A percentile compares a stretch with the other conserved stretches of the same genome.
phyloP scores from a whole-genome alignment of 2,329 filamentous ascomycete genomes.

The Penicillium sp. region DNA sequence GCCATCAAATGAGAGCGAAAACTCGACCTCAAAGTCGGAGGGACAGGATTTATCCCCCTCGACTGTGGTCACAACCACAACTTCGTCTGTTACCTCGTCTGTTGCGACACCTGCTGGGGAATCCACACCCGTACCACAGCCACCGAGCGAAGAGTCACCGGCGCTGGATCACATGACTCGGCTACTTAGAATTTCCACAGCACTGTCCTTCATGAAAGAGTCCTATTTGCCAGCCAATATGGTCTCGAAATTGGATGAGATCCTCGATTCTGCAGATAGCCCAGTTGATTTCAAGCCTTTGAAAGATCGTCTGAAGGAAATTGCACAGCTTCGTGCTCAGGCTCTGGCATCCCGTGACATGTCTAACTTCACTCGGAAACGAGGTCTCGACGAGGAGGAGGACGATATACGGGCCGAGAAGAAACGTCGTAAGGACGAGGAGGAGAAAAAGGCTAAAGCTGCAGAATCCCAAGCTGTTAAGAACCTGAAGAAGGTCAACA shows the following conservation, averaged over 20 bases:
- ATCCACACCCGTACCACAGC: constrained; percentile 41
- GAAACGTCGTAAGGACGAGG: constrained; percentile 81
- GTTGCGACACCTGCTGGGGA: constrained; percentile 40
- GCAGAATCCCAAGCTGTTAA: constrained; percentile 72
- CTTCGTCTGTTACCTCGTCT: constrained; percentile 37
- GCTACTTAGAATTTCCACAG: constrained; percentile 51
- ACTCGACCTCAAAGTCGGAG: constrained; percentile 23
- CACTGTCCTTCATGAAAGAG: constrained; percentile 51
- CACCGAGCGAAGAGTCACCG: constrained; percentile 29
- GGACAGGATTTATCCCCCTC: constrained; percentile 37
- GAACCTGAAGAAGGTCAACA: constrained; percentile 86
- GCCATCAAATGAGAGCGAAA: constrained; percentile 27
- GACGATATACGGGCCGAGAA: constrained; percentile 66
- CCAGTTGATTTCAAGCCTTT: constrained; percentile 68
- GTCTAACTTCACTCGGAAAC: constrained; percentile 46
- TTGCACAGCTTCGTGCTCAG: constrained; percentile 69
- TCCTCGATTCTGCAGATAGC: constrained; percentile 40
- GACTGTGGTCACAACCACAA: constrained; percentile 34
- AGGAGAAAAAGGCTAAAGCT: constrained; percentile 79
- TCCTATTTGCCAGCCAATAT: constrained; percentile 48
- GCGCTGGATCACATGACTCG: constrained; percentile 40
- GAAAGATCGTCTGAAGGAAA: constrained; percentile 64
- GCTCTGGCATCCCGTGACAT: constrained; percentile 65
- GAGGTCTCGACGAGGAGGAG: constrained; percentile 45
- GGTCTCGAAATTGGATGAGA: constrained; percentile 37